Evolutionary conservation across 2,329 filamentous ascomycete species (phyloP).

Genomic region (Myriosclerotinia duriaeana): DNA sequence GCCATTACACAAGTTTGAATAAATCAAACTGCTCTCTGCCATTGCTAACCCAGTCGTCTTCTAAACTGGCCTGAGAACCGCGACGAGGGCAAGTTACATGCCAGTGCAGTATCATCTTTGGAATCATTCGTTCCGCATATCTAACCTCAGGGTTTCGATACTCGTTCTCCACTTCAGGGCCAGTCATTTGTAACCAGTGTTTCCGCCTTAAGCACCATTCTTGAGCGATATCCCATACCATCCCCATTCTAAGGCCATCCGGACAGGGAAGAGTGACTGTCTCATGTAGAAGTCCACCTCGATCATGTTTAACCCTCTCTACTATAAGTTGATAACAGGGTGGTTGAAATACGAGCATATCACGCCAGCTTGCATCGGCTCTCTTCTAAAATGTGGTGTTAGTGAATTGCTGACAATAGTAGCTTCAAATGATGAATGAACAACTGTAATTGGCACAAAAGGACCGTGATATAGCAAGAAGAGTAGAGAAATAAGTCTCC

Average conservation of each 20-base stretch:
- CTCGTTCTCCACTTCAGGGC: slow-evolving; percentile 1
- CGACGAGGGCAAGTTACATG: slow-evolving; percentile 14
- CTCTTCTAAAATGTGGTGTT: slow-evolving; percentile 6
- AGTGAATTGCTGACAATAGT: background rate
- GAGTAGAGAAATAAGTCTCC: background rate
- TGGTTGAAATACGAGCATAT: slow-evolving; percentile 23
- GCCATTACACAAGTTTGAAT: slow-evolving; percentile 31
- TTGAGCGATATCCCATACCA: slow-evolving; percentile 23
- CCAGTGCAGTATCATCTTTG: slow-evolving; percentile 17
- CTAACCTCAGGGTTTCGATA: slow-evolving; percentile 1
- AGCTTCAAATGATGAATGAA: background rate
- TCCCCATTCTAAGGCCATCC: slow-evolving; percentile 22
- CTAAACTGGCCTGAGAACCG: slow-evolving; percentile 6
- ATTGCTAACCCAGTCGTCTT: slow-evolving; percentile 6
- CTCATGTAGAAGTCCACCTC: slow-evolving; percentile 1
- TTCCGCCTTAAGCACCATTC: slow-evolving; percentile 21
- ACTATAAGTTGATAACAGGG: slow-evolving; percentile 12
- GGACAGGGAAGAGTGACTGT: slow-evolving; percentile 13
- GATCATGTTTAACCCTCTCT: slow-evolving; percentile 5
- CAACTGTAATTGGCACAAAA: background rate
- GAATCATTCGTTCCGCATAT: slow-evolving; percentile 13
- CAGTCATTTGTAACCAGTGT: slow-evolving; percentile 20
- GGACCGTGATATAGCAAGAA: background rate
- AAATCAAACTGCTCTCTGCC: slow-evolving; percentile 19
- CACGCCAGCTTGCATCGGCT: slow-evolving; percentile 22